Conservation (phyloP, 805 yeast genomes). For the Yamadazyma takamatsuzukensis region DNA sequence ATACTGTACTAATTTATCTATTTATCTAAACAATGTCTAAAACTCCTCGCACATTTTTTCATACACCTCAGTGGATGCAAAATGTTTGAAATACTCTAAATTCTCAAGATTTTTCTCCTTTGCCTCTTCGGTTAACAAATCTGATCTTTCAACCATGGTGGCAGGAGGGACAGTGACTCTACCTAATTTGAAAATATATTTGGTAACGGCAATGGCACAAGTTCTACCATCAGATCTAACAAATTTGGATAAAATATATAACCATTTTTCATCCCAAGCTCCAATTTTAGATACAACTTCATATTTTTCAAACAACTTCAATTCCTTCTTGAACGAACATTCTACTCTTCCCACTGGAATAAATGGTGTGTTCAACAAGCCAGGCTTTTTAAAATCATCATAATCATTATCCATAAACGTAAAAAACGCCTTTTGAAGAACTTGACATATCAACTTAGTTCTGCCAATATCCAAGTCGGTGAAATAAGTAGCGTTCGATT, state of each 20-base stretch:
- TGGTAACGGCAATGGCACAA: conserved; percentile 62
- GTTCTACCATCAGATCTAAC: conserved; percentile 26
- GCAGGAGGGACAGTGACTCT: conserved; percentile 70
- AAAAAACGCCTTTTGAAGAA: conserved; percentile 56
- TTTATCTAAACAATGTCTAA: conserved; percentile 2
- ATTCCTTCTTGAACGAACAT: conserved; percentile 66
- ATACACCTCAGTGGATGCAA: conserved; percentile 7
- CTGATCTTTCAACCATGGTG: conserved; percentile 41
- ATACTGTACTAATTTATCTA: not conserved
- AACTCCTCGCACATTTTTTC: conserved; percentile 8
- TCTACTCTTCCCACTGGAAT: conserved; percentile 75
- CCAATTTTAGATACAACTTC: conserved; percentile 54
- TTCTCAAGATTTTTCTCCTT: conserved; percentile 10
- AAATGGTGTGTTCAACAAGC: conserved; percentile 47
- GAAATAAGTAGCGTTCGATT: conserved; percentile 82
- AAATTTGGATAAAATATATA: conserved; percentile 66
- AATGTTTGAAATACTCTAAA: conserved; percentile 8
- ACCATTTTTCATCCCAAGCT: conserved; percentile 89
- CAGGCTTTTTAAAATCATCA: conserved; percentile 26
- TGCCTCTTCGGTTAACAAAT: conserved; percentile 13
- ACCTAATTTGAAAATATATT: conserved; percentile 76
- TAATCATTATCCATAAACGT: conserved; percentile 37
- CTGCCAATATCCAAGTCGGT: conserved; percentile 78
- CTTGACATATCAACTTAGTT: conserved; percentile 52
- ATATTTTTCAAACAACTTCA: conserved; percentile 62